Percentiles rank a stretch among this genome's conserved stretches.
Evolutionary conservation across 768 basidiomycete genomes (phyloP).

Genomic region (Tephrocybe sp.): DNA sequence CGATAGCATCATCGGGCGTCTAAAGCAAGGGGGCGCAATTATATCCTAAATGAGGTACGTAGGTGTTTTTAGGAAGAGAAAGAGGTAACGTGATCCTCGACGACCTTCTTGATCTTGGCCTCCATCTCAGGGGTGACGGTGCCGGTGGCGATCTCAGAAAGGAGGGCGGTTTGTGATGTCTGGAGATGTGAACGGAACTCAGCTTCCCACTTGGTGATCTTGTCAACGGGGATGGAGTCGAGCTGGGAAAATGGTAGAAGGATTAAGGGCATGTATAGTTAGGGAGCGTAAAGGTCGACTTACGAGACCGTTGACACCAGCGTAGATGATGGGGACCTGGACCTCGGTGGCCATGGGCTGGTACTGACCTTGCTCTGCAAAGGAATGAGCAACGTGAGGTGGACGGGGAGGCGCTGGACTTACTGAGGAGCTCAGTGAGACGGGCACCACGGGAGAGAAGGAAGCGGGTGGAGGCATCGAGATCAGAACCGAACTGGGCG

Average conservation of each 20-base stretch:
- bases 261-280: background rate
- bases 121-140: constrained; percentile 88
- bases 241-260: constrained; percentile 46
- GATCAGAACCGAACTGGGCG: constrained; percentile 99
- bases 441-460: constrained; percentile 96
- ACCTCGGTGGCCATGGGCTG: constrained; percentile 92
- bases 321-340: constrained; percentile 98
- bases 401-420: constrained; percentile 24
- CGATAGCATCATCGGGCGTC: constrained; percentile 18
- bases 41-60: constrained; percentile 11
- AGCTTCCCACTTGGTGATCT: constrained; percentile 91
- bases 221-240: constrained; percentile 91
- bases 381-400: constrained; percentile 16
- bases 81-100: constrained; percentile 83
- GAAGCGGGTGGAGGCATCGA: constrained; percentile 99
- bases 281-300: constrained; percentile 27
- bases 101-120: constrained; percentile 92
- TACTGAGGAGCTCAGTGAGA: constrained; percentile 93
- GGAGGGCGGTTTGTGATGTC: constrained; percentile 69
- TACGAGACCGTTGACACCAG: constrained; percentile 98
- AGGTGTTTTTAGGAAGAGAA: constrained; percentile 57
- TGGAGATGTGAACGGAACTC: constrained; percentile 90
- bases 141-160: constrained; percentile 83
- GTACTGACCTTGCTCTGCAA: constrained; percentile 95
- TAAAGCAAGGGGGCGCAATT: constrained; percentile 13